Evolutionary conservation across 345 rosid genomes (phyloP), one percentile per base, ranked within the genome.

Genomic region (Fremontodendron californicum): DNA sequence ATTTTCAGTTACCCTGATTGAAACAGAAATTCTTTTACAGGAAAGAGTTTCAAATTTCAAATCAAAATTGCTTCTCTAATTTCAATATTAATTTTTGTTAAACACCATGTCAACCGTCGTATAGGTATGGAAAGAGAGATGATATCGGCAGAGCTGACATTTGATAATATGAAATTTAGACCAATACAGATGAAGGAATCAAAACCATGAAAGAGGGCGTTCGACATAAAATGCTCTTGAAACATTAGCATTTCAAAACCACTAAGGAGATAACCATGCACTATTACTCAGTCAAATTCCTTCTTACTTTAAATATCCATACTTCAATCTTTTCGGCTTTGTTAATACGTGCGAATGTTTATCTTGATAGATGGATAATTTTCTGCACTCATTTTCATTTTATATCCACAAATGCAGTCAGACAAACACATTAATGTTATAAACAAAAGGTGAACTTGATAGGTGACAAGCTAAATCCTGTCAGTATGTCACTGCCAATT

Each of bases 71-170:
- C 16, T 52, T 51, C 75, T 72, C 9, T 35, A 60, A 1, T 6
- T 7, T 19, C 10, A 19, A 19, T 0, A 52, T 2, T 6, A 3
- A 52, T n/a, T 19, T 52, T n/a, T 94, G 9, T 87, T 87, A 80
- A 82, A 86, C 35, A 92, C 89, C 88, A 88, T 78, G 16, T 97
- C 98, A 64, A 94, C 91, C 78, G 92, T 79, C 4, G 71, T 96
- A 96, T 73, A 96, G 88, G 74, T 90, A 96, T 0, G 99, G 98
- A 74, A 96, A 96, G 19, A 96, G 90, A 74, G 96, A 90, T 27
- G 94, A 90, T 79, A 92, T 90, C 13, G 98, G 96, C 82, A 93
- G 84, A 23, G 94, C 99, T 96, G 92, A 64, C 73, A 75, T 63
- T 54, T 9, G 33, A 67, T 23, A 71, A 43, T 49, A 63, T 51